These are phyloP conservation scores for Rhipidocladum racemiflorum DNA, from an alignment of 176 grass and related monocot species.

Conservation along the genomic window DNA sequence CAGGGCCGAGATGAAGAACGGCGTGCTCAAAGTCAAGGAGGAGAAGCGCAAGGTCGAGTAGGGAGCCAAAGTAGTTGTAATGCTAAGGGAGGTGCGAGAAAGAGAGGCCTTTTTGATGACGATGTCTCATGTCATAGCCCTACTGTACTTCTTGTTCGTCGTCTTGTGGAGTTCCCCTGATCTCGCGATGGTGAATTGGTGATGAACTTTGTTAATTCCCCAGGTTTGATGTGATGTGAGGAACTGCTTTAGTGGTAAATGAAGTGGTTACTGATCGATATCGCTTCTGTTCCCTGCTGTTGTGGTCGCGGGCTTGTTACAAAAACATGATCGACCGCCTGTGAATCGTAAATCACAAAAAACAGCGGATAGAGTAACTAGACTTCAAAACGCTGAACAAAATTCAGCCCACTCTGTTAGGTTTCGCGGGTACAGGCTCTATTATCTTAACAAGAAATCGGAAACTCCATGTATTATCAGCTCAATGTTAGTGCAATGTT, in stretches of 20 bases:
- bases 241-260: neutral
- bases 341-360: neutral
- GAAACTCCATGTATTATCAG: neutral
- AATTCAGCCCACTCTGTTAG: neutral
- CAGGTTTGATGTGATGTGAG: neutral
- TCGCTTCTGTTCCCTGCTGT: neutral
- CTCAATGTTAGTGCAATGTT: neutral
- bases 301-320: neutral
- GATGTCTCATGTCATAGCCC: neutral
- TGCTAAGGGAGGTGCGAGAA: neutral
- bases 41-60: constrained; percentile 61
- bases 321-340: neutral
- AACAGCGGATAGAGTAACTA: no score
- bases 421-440: neutral
- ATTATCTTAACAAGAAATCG: neutral
- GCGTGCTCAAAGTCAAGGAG: constrained; percentile 62
- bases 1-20: constrained; percentile 79
- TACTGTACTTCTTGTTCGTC: constrained; percentile 5
- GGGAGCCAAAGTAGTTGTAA: neutral
- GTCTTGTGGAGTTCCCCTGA: neutral
- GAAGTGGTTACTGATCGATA: neutral
- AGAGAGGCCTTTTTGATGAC: neutral
- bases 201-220: neutral
- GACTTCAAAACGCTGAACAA: neutral
- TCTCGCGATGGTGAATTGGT: neutral